Evolutionary conservation across 2,329 filamentous ascomycete genomes (phyloP).

Genomic region (Furcasterigmium sp.): DNA sequence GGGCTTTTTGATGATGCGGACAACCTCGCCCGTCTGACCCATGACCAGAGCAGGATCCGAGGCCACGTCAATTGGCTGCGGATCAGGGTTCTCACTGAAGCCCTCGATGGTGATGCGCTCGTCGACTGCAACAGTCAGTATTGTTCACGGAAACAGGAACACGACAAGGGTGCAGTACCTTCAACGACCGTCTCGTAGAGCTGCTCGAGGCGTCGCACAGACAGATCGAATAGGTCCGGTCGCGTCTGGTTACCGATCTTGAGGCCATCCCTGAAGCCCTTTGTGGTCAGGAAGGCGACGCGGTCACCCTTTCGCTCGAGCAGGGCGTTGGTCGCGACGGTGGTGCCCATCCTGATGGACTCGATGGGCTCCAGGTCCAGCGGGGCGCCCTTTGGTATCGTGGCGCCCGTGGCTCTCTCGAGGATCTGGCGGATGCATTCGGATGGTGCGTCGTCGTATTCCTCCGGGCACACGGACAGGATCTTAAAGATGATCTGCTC

Average conservation of each 20-base stretch:
- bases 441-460: constrained; percentile 67
- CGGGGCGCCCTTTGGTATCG: constrained; percentile 8
- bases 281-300: constrained; percentile 65
- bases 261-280: constrained; percentile 67
- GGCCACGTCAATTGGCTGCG: constrained; percentile 15
- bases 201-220: constrained; percentile 61
- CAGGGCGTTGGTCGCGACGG: constrained; percentile 70
- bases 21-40: constrained; percentile 62
- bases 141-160: neutral
- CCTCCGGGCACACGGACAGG: constrained; percentile 63
- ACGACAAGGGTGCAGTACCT: constrained; percentile 5
- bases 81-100: neutral
- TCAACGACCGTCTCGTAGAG: constrained; percentile 66
- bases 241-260: constrained; percentile 69
- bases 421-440: constrained; percentile 58
- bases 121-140: constrained; percentile 36
- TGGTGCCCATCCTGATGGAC: constrained; percentile 73
- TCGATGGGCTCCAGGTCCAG: constrained; percentile 37
- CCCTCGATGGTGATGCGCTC: constrained; percentile 55
- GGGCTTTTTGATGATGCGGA: constrained; percentile 59
- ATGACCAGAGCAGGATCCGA: constrained; percentile 46
- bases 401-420: constrained; percentile 20
- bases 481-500: constrained; percentile 63
- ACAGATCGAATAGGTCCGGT: constrained; percentile 68
- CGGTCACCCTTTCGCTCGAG: constrained; percentile 67